phyloP scores from a whole-genome alignment of 129 eudicot species.

The Oenanthe sinensis region DNA sequence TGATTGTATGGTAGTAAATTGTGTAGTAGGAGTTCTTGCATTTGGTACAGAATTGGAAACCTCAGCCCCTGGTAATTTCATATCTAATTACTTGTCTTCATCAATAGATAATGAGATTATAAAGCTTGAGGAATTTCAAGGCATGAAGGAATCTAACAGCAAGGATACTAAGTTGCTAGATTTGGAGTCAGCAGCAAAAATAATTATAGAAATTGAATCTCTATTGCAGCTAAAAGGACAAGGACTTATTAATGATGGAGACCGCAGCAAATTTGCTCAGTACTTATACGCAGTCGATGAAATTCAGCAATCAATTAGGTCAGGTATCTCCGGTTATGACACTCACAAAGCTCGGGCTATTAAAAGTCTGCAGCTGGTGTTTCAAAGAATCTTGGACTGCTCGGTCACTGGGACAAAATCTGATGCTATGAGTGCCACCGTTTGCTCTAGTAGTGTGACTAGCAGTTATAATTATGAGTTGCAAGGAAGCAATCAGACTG shows the following conservation, averaged over 20 bases:
- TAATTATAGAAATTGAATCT: not conserved
- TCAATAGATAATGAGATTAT: not conserved
- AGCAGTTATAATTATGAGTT: slow-evolving; percentile 2
- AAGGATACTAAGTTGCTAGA: not conserved
- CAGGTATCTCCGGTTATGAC: not conserved
- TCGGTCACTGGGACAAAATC: not conserved
- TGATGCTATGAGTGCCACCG: not conserved
- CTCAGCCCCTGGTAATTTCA: too few relatives aligned
- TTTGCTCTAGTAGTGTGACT: not conserved
- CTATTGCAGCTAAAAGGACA: not conserved
- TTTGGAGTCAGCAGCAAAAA: not conserved
- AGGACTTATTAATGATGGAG: not conserved
- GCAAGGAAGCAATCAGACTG: not conserved
- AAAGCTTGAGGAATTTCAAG: not conserved
- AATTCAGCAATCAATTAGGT: not conserved
- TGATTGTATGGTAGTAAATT: slow-evolving; percentile 2
- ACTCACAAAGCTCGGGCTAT: not conserved
- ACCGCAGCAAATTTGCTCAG: not conserved
- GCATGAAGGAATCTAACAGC: not conserved
- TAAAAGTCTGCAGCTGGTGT: not conserved
- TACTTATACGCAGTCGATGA: slow-evolving; percentile 1
- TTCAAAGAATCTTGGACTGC: not conserved
- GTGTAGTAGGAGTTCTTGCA: not conserved
- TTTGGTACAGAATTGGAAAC: not conserved
- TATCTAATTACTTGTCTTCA: not conserved